Evolutionary conservation across 495 filamentous ascomycete genomes (phyloP).

Genomic region (Tuber brumale): DNA sequence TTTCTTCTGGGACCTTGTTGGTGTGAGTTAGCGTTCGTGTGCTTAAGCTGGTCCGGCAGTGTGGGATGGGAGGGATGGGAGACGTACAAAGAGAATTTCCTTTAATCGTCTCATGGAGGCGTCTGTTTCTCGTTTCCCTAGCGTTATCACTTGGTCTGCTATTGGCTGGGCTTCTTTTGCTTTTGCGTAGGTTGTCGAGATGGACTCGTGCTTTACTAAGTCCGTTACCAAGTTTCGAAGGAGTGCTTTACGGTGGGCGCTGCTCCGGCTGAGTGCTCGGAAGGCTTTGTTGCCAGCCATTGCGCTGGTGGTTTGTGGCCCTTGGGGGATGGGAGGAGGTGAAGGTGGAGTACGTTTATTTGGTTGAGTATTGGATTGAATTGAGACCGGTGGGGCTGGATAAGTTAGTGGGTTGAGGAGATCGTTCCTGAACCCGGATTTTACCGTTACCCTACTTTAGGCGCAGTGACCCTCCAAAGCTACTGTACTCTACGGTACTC

Average conservation of each 20-base stretch:
- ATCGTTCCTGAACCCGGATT: not conserved
- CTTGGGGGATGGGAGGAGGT: not conserved
- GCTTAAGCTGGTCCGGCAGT: not conserved
- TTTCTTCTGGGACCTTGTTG: conserved; percentile 53
- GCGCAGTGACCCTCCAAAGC: too few relatives aligned
- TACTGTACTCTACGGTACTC: too few relatives aligned
- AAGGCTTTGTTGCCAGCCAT: conserved; percentile 85
- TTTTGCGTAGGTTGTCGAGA: conserved; percentile 90
- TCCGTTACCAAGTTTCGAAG: conserved; percentile 94
- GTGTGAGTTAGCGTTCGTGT: not conserved
- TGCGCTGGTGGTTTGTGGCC: conserved; percentile 18
- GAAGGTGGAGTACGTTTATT: not conserved
- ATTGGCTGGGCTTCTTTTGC: conserved; percentile 92
- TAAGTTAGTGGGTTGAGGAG: not conserved
- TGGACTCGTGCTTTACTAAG: conserved; percentile 85
- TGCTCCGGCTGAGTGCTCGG: conserved; percentile 74
- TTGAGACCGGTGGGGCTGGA: not conserved
- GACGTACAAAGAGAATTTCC: conserved; percentile 74
- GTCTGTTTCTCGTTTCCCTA: conserved; percentile 85
- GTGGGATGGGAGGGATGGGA: not conserved
- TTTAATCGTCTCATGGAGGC: conserved; percentile 60
- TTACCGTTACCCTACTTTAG: not conserved
- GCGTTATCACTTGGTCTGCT: conserved; percentile 86
- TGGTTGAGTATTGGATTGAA: not conserved
- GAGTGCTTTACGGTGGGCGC: conserved; percentile 81